Base-by-base conservation (phyloP, 2,329 filamentous ascomycete species). In the Rutstroemia sp. region DNA sequence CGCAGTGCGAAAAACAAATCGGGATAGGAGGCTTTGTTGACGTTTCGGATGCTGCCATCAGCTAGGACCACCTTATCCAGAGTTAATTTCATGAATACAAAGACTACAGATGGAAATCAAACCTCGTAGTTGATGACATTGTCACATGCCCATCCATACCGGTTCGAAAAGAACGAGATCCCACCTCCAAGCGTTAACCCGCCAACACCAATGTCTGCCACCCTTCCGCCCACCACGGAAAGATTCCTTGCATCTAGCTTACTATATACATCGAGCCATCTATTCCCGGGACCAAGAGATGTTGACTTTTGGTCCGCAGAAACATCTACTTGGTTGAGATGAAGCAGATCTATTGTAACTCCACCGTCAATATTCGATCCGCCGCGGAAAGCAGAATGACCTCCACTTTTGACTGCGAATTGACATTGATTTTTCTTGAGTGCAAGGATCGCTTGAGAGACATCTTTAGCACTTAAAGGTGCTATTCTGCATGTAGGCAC, bases 1-100 rank as follows among this genome's bases (percentile, higher is more conserved):
- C 76, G 75, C 5, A 83, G 72, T 0, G 76, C 79, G 61, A 71
- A 72, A 67, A 72, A 82, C 8, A 84, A 70, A 54, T 82, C 79
- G 0, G 71, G 57, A 58, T 82, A 69, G 76, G 2, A 37, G 18
- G 5, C 23, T 37, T 19, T n/a, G 10, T 49, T 37, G 27, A 75
- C 79, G 2, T 72, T 75, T 34, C 79, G 67, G 45, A 81, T 72
- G 5, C 69, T 65, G 5, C 78, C 76, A 59, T 77, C 73, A 9
- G 77, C 74, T 0, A 81, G 71, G 3, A 84, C 79, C 38, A 83
- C 71, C 61, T 81, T 25, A 14, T 47, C 16, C 41, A 14, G 68
- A 75, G 45, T 47, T 21, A 47, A 27, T 4, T 7, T 3, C 16
- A 12, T 18, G 37, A 19, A n/a, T 47, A 14, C 19, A 47, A 37